phyloP scores from a whole-genome alignment of 441 rosid genomes.

The Adansonia rubrostipa region DNA sequence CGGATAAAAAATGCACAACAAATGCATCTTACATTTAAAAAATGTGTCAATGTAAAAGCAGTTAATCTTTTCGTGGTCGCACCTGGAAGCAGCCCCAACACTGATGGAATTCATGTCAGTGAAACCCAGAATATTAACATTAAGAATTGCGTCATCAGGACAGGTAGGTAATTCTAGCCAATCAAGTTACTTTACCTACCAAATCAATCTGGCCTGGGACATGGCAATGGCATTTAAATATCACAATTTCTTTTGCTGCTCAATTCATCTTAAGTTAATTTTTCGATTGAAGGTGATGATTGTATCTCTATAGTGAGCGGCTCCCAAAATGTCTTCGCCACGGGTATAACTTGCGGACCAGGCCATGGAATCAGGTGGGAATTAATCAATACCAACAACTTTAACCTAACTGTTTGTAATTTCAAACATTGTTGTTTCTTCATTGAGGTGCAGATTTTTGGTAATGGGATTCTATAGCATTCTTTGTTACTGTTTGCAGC shows the following conservation, averaged over 20 bases:
- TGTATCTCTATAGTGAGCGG: slow-evolving; percentile 90
- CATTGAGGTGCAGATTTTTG: background rate
- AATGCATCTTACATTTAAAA: slow-evolving; percentile 69
- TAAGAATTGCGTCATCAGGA: slow-evolving; percentile 54
- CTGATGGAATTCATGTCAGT: slow-evolving; percentile 85
- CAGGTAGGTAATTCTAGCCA: slow-evolving; percentile 41
- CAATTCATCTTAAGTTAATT: background rate
- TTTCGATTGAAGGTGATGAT: slow-evolving; percentile 70
- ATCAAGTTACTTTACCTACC: background rate
- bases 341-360: slow-evolving; percentile 84
- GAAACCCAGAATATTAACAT: slow-evolving; percentile 69
- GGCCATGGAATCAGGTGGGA: slow-evolving; percentile 91
- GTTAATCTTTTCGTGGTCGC: slow-evolving; percentile 55
- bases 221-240: background rate
- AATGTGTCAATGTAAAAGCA: slow-evolving; percentile 60
- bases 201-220: too few species aligned
- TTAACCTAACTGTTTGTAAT: too few species aligned
- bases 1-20: slow-evolving; percentile 70
- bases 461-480: background rate
- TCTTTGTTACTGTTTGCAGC: slow-evolving; percentile 37
- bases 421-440: background rate
- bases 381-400: too few species aligned
- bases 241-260: background rate
- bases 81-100: slow-evolving; percentile 84
- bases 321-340: slow-evolving; percentile 70